These are phyloP conservation scores for Oligophagozyma castellii DNA, from an alignment of 1,139 yeast genomes.

Conservation along the genomic window DNA sequence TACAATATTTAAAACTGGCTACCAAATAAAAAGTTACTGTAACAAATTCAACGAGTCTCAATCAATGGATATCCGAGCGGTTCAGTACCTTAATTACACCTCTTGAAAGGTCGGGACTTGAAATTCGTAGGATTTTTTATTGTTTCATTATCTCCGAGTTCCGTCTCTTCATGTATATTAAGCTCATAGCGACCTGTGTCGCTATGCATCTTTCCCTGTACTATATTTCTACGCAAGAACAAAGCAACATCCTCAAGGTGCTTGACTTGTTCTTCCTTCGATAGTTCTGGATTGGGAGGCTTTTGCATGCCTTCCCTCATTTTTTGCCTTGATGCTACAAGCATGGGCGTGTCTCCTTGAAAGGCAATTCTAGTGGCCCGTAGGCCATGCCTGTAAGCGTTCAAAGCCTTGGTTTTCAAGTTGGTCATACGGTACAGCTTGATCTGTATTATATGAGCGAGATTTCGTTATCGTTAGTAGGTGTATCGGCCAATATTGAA, in stretches of 20 bases:
- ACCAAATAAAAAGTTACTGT: too few species aligned
- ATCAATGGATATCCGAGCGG: too few species aligned
- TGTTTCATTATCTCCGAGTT: conserved; percentile 77
- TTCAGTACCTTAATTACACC: too few species aligned
- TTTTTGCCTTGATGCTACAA: conserved; percentile 49
- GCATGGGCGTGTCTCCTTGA: conserved; percentile 37
- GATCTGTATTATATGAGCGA: too few species aligned
- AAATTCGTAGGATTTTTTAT: conserved; percentile 26
- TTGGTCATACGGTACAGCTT: too few species aligned
- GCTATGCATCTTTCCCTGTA: conserved; percentile 57
- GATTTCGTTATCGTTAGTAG: too few species aligned
- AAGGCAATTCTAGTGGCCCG: conserved; percentile 66
- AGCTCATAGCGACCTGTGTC: conserved; percentile 32
- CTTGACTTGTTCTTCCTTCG: conserved; percentile 37
- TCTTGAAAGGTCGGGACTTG: conserved; percentile 4
- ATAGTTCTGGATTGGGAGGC: conserved; percentile 28
- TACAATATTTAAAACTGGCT: too few species aligned
- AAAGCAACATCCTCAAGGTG: conserved; percentile 57
- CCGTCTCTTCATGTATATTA: conserved; percentile 70
- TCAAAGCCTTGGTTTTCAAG: conserved; percentile 24
- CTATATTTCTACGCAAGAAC: conserved; percentile 60
- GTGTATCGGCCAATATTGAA: too few species aligned
- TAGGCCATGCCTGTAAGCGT: conserved; percentile 55
- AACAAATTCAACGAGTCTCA: too few species aligned
- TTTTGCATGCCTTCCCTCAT: conserved; percentile 48